Conservation (phyloP, 192 early-diverging fungal species). For the Dissophora globulifera region DNA sequence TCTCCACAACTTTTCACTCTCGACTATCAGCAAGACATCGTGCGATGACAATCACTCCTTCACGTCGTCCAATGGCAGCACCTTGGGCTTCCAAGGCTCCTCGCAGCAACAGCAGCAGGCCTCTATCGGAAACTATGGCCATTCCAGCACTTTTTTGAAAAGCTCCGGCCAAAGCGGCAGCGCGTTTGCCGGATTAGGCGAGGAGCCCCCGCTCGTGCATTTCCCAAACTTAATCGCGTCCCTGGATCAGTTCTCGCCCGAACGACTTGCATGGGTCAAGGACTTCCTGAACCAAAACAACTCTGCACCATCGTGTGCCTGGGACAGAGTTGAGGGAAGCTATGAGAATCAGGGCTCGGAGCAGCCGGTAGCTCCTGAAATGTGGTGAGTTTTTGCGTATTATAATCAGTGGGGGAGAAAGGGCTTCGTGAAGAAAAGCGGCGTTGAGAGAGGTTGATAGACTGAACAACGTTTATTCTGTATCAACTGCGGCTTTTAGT, state of each 20-base stretch:
- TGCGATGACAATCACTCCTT: conserved; percentile 40
- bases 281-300: conserved; percentile 7
- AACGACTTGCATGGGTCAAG: conserved; percentile 28
- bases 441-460: too few relatives aligned
- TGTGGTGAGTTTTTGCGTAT: neutral
- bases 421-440: too few relatives aligned
- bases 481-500: too few relatives aligned
- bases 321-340: conserved; percentile 30
- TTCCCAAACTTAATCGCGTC: conserved; percentile 33
- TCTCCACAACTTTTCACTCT: conserved; percentile 46
- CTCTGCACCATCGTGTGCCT: conserved; percentile 5
- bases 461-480: too few relatives aligned
- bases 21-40: conserved; percentile 39
- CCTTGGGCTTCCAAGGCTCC: neutral
- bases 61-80: conserved; percentile 33
- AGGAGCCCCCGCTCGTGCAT: conserved; percentile 36
- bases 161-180: neutral
- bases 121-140: neutral
- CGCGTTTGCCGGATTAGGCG: neutral
- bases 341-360: neutral
- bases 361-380: neutral
- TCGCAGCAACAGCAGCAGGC: conserved; percentile 3
- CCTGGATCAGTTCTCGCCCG: conserved; percentile 41
- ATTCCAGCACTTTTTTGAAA: conserved; percentile 20
- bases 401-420: too few relatives aligned